Base-by-base conservation (phyloP, 345 rosid species). In the Bruguiera sexangula region DNA sequence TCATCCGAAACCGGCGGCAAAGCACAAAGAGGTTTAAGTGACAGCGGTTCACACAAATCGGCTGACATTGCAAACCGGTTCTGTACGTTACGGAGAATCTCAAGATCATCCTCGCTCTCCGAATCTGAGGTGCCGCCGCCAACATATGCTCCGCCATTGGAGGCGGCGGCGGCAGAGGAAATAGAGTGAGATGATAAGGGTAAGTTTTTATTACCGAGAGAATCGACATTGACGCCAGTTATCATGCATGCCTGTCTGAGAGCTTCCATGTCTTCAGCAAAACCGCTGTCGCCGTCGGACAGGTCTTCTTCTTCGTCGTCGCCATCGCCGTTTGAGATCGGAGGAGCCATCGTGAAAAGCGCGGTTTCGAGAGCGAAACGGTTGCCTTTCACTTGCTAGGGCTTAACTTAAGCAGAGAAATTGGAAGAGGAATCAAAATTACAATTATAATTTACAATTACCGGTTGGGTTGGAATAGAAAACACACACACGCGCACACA, bases 261-360 rank as follows among this genome's bases (percentile, higher is more conserved):
- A 29, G 91, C 93, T 70, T 91, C 98, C 81, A 91, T 69, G 79
- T 89, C 98, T 62, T 88, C 91, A 2, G 75, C 79, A 29, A 95
- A 85, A 1, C 58, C 74, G 31, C 71, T 86, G 43, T 81, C 86
- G 54, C 73, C 84, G 58, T 72, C 77, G 67, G 82, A 79, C 11
- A 68, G 58, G 34, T 74, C 81, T 2, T 73, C 86, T 0, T 64
- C 76, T 6, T 73, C 88, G 58, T 73, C 82, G 50, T 43, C 50
- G 48, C 36, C 36, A 36, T 36, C 39, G 8, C 50, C 86, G 79
- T 55, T 70, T 20, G 20, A 39, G 20, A 37, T 36, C 32, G 3
- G 32, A 34, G 24, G 6, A 62, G 24, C 34, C 73, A 70, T 69
- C 61, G 43, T 29, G 65, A 18, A 29, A 29, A 29, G 26, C 50